Percentiles rank a stretch among this genome's conserved stretches.
These are phyloP conservation scores for Euphrasia arctica DNA, from an alignment of 305 asterid species.

Conservation along the genomic window DNA sequence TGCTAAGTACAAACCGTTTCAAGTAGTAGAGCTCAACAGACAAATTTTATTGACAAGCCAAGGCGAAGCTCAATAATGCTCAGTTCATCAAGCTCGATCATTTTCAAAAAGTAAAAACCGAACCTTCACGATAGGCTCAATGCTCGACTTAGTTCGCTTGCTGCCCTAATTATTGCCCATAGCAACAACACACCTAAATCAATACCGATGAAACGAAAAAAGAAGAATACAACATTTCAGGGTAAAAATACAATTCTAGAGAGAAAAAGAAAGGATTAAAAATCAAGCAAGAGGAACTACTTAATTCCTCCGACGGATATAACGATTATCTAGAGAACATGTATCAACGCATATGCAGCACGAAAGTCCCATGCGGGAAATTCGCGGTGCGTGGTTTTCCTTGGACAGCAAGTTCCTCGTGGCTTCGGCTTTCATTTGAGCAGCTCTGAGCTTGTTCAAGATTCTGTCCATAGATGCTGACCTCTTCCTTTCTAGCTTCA, in stretches of 20 bases:
- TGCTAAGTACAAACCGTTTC: too few species aligned
- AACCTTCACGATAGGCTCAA: too few species aligned
- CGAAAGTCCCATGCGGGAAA: conserved; percentile 19
- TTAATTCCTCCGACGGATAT: conserved; percentile 26
- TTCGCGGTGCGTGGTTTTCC: conserved; percentile 12
- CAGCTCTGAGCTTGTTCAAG: conserved; percentile 44
- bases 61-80: background rate
- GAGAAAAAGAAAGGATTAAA: background rate
- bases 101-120: too few species aligned
- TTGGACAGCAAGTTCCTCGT: conserved; percentile 42
- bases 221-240: background rate
- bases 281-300: conserved; percentile 13
- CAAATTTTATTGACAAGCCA: background rate
- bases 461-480: conserved; percentile 68
- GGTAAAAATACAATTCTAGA: background rate
- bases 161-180: too few species aligned
- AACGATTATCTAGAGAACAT: conserved; percentile 31
- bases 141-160: too few species aligned
- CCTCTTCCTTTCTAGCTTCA: conserved; percentile 74
- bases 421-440: conserved; percentile 52
- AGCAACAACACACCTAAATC: background rate
- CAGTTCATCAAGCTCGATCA: too few species aligned
- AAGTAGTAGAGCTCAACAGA: too few species aligned
- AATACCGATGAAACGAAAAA: background rate
- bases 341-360: conserved; percentile 29